phyloP scores from a whole-genome alignment of 495 filamentous ascomycete genomes.

The Penicillium cataractarum region DNA sequence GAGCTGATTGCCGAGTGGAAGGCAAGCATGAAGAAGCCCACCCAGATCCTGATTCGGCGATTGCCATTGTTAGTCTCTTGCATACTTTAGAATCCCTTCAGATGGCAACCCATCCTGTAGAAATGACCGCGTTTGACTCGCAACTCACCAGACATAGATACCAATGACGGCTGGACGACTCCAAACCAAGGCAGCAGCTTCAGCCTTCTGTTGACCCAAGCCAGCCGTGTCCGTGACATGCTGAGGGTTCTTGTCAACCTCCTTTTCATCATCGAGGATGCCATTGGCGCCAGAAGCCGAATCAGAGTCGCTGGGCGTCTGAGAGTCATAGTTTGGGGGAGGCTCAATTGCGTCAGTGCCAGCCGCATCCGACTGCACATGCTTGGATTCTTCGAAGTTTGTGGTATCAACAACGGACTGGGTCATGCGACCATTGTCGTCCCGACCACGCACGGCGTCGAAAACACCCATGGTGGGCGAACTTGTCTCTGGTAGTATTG shows the following conservation, averaged over 20 bases:
- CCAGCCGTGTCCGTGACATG: slow-evolving; percentile 33
- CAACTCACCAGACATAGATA: slow-evolving; percentile 45
- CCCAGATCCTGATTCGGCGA: slow-evolving; percentile 38
- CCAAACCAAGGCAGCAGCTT: slow-evolving; percentile 50
- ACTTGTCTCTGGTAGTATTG: too few relatives aligned
- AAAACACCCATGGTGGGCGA: slow-evolving; percentile 4
- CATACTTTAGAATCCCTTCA: neutral
- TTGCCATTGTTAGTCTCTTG: neutral
- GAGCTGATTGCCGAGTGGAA: slow-evolving; percentile 41
- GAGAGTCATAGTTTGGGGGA: neutral
- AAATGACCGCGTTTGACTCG: neutral
- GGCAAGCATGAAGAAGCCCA: slow-evolving; percentile 48
- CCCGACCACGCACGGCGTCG: slow-evolving; percentile 6
- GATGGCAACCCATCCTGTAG: neutral
- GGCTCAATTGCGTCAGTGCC: slow-evolving; percentile 1
- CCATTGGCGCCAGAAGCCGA: slow-evolving; percentile 16
- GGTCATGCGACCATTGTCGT: slow-evolving; percentile 12
- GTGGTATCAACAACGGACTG: slow-evolving; percentile 6
- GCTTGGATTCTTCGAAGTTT: slow-evolving; percentile 6
- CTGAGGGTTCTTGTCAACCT: slow-evolving; percentile 25
- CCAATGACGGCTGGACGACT: slow-evolving; percentile 32
- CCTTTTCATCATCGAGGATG: slow-evolving; percentile 31
- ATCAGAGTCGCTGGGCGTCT: neutral
- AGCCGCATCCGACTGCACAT: neutral
- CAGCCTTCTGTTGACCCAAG: slow-evolving; percentile 45